Base-by-base conservation (phyloP, 176 grass and related monocot species). In the Bothriochloa decipiens region DNA sequence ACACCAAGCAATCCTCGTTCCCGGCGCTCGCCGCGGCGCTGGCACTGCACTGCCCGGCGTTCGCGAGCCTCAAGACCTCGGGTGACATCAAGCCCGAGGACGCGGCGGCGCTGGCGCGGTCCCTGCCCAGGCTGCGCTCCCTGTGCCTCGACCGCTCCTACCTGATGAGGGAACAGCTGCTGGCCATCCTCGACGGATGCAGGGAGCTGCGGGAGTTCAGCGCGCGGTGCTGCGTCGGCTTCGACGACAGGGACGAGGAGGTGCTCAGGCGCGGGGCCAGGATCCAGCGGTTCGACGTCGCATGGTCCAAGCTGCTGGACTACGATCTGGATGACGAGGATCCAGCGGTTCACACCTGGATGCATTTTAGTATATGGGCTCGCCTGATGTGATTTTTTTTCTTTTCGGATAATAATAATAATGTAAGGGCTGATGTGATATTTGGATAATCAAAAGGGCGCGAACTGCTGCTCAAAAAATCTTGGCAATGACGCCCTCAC, bases 51-150 rank as follows among this genome's bases (percentile, higher is more conserved):
- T 94, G 85, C 66, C 82, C 61, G 1, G 67, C 17, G 68, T 74
- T 97, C 65, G 12, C 6, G 3, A 52, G 82, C 71, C 75, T 94
- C 42, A 93, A 37, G 73, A 72, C 75, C 47, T 70, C 67, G 2
- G 94, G 94, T 10, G 77, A 87, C 23, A 83, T 97, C 35, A 93
- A 91, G 33, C 71, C 82, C 3, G 91, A 94, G 55, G 94, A 97
- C 68, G 82, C 81, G 2, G 69, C 72, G n/a, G 87, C 87, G 29
- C 74, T 94, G 27, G 58, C 82, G 7, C 7, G 17, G 0, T 64
- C 4, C 2, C 78, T 97, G 22, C 85, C 81, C 5, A 7, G 33
- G 20, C 78, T 96, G 7, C 87, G 74, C 3, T 55, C 23, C 1
- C 80, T 96, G 7, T 85, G 72, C 81, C 88, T 96, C 18, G 88